Conservation (phyloP, 139 green algal species). For the Protoeuglena noctilucae region DNA sequence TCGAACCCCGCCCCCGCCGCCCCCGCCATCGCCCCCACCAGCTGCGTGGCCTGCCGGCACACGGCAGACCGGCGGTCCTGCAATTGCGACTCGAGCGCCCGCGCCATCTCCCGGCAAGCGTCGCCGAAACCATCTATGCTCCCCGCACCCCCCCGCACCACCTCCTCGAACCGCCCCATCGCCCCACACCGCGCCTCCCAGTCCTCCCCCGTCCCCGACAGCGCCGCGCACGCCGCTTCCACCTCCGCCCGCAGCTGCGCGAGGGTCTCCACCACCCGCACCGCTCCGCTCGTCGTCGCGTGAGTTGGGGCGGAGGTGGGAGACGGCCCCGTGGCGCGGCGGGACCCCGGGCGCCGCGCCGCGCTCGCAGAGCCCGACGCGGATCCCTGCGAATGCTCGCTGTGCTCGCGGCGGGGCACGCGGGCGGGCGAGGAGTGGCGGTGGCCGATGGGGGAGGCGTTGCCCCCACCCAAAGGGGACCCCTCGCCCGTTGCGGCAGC, state of each 20-base stretch:
- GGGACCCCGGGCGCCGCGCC: conserved; percentile 11
- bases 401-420: not conserved
- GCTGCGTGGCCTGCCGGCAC: conserved; percentile 39
- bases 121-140: conserved; percentile 25
- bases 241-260: conserved; percentile 31
- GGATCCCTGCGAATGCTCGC: conserved; percentile 1
- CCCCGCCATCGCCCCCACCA: conserved; percentile 33
- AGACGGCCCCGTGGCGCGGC: no score
- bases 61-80: conserved; percentile 45
- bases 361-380: not conserved
- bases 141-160: conserved; percentile 35
- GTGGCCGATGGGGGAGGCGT: not conserved
- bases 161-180: conserved; percentile 46
- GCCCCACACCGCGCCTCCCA: conserved; percentile 29
- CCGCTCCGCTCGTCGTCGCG: no score
- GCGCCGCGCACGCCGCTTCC: conserved; percentile 17
- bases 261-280: conserved; percentile 27
- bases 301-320: no score
- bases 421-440: not conserved
- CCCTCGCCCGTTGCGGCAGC: conserved; percentile 1
- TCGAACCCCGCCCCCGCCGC: conserved; percentile 33
- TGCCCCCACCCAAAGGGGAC: not conserved
- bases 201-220: conserved; percentile 18
- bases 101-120: conserved; percentile 7
- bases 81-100: conserved; percentile 21